Evolutionary conservation across 169 alveolate species (phyloP), one percentile per base, ranked within the genome.

Genomic region (Hammondia hammondi): DNA sequence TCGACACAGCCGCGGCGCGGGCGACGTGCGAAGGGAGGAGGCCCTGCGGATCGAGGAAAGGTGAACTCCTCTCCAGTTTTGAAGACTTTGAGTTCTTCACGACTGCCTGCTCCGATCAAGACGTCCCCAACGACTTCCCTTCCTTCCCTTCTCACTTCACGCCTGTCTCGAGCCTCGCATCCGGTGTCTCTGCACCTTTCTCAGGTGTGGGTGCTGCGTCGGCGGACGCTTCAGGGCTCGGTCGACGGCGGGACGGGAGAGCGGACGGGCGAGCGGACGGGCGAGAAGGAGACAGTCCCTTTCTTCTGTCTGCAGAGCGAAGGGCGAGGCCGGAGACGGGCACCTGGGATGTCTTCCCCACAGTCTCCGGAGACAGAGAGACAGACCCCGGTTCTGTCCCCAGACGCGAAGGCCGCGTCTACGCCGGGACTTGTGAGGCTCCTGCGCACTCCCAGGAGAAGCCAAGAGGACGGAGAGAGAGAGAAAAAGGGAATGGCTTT

Each of bases 51-150:
- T 7, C 32, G 21, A 4, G 77, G 35, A 67, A 67, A 4, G 77
- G 35, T 4, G 77, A 67, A 4, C 32, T 7, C 32, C 9, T 35
- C 24, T 82, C 90, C 37, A 48, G 71, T 35, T 82, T 82, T 82
- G 90, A 82, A 82, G 90, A 82, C 70, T 82, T 82, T n/a, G 70
- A 43, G 37, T 82, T 43, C 43, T 82, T 82, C 70, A 82, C 57
- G 43, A 82, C 90, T 35, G 90, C 90, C 43, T 82, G 90, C 90
- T 82, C 90, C 39, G 90, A 82, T 37, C 90, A 82, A n/a, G 88
- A 35, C 61, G 24, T 52, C 61, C 19, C 61, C 24, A 9, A 5
- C 52, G 52, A 73, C 52, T 73, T 52, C 43, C 85, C 85, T n/a
- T n/a, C 48, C 48, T 73, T 73, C 85, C 52, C 52, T 17, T 6